Percentiles rank a stretch among this genome's conserved stretches.
These are phyloP conservation scores for Cryptomeria japonica DNA, from an alignment of 75 land plant species.

Conservation along the genomic window DNA sequence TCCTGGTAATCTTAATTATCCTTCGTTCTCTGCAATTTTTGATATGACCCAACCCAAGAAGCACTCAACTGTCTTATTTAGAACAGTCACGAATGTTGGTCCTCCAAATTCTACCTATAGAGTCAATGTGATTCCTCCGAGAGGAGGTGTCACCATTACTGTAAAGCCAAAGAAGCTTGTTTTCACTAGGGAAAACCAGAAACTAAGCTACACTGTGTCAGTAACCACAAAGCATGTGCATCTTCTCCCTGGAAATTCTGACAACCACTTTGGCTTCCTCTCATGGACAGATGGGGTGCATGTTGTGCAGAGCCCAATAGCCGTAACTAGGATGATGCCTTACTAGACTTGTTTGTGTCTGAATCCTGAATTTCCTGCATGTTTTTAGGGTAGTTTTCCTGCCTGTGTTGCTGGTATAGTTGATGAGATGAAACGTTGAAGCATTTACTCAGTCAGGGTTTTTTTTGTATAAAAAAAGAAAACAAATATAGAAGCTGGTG, in stretches of 20 bases:
- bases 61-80: constrained; percentile 34
- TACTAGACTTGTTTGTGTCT: background rate
- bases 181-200: constrained; percentile 55
- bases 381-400: background rate
- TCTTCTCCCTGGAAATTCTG: constrained; percentile 39
- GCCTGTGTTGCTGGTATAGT: background rate
- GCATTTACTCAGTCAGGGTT: background rate
- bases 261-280: constrained; percentile 10
- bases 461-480: background rate
- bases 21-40: constrained; percentile 70
- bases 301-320: constrained; percentile 15
- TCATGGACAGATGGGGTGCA: constrained; percentile 12
- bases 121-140: constrained; percentile 31
- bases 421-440: background rate
- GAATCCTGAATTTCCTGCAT: background rate
- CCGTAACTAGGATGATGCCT: constrained; percentile 1
- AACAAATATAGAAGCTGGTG: background rate
- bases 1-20: constrained; percentile 81
- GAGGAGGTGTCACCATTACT: constrained; percentile 46
- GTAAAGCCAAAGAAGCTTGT: constrained; percentile 69
- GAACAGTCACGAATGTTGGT: constrained; percentile 90
- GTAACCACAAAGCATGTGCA: constrained; percentile 28
- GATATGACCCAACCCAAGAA: constrained; percentile 15
- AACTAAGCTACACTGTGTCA: constrained; percentile 56
- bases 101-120: constrained; percentile 48